phyloP scores from a whole-genome alignment of 1,139 yeast genomes.

The Yamadazyma dendronema region DNA sequence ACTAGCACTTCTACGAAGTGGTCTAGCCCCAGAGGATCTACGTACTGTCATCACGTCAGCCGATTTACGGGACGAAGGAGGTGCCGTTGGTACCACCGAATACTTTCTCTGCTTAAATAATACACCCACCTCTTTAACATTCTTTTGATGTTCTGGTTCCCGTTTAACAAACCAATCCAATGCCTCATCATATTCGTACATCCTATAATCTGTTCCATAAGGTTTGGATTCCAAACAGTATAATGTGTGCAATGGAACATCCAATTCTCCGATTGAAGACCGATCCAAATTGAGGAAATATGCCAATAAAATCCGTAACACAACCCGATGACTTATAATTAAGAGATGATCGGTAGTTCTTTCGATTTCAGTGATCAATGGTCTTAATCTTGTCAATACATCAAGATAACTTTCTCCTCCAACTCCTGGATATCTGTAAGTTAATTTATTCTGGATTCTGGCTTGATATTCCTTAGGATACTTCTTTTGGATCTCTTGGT shows the following conservation, averaged over 20 bases:
- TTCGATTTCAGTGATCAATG: conserved; percentile 89
- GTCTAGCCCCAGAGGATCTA: conserved; percentile 3
- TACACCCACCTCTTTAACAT: conserved; percentile 64
- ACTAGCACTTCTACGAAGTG: conserved; percentile 14
- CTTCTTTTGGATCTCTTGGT: conserved; percentile 69
- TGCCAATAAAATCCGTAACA: conserved; percentile 80
- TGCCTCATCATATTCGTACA: conserved; percentile 81
- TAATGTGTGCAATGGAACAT: conserved; percentile 88
- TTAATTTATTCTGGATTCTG: conserved; percentile 70
- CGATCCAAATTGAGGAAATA: conserved; percentile 85
- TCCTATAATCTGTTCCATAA: conserved; percentile 89
- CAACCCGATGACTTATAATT: conserved; percentile 86
- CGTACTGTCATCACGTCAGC: conserved; percentile 10
- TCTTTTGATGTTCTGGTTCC: conserved; percentile 62
- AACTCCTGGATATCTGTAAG: conserved; percentile 90
- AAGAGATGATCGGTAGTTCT: conserved; percentile 85
- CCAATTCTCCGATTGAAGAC: conserved; percentile 82
- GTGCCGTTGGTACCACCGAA: conserved; percentile 74
- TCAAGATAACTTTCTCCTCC: conserved; percentile 97
- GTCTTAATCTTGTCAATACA: conserved; percentile 84
- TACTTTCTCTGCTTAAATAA: conserved; percentile 64
- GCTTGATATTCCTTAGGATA: conserved; percentile 79
- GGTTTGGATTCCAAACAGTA: conserved; percentile 91
- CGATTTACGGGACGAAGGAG: conserved; percentile 32
- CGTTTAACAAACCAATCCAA: conserved; percentile 77